Percentiles rank a stretch among this genome's conserved stretches.
These are phyloP conservation scores for Pythium rhizo-oryzae DNA, from an alignment of 352 stramenopile genomes.

Conservation along the genomic window DNA sequence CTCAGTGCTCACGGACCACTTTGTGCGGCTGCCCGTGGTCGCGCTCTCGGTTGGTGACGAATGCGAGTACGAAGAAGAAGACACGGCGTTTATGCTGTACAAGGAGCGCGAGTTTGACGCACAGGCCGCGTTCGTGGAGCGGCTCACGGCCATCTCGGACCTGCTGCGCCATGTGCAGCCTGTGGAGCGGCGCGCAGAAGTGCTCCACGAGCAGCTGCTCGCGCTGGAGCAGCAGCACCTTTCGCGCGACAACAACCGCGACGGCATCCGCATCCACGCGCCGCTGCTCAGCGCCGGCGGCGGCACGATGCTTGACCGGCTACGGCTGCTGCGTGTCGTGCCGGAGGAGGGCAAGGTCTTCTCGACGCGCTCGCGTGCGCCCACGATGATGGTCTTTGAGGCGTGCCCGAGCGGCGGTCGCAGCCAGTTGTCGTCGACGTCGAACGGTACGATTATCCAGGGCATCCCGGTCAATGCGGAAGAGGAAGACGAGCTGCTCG, in stretches of 20 bases:
- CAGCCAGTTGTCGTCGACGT: background rate
- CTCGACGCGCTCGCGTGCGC: slow-evolving; percentile 35
- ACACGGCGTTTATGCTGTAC: slow-evolving; percentile 11
- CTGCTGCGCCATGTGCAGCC: slow-evolving; percentile 31
- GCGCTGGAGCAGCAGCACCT: slow-evolving; percentile 26
- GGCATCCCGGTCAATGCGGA: slow-evolving; percentile 8
- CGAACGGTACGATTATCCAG: background rate
- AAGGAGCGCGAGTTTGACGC: slow-evolving; percentile 37
- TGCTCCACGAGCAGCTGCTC: slow-evolving; percentile 19
- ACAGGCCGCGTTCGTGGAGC: slow-evolving; percentile 37
- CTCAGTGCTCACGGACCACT: background rate
- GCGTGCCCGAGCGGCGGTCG: slow-evolving; percentile 16
- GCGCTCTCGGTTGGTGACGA: background rate
- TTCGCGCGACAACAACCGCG: background rate
- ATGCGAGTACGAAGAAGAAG: slow-evolving; percentile 2
- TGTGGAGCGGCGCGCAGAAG: slow-evolving; percentile 10
- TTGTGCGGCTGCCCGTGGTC: background rate
- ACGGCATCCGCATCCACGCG: slow-evolving; percentile 18
- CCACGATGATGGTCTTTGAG: slow-evolving; percentile 49
- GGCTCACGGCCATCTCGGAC: slow-evolving; percentile 39
- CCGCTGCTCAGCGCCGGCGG: slow-evolving; percentile 15
- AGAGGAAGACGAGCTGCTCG: slow-evolving; percentile 12
- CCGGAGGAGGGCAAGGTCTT: slow-evolving; percentile 42
- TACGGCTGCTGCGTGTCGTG: slow-evolving; percentile 33
- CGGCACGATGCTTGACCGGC: background rate